Evolutionary conservation across 805 yeast species (phyloP).

Genomic region (Metschnikowia koreensis): DNA sequence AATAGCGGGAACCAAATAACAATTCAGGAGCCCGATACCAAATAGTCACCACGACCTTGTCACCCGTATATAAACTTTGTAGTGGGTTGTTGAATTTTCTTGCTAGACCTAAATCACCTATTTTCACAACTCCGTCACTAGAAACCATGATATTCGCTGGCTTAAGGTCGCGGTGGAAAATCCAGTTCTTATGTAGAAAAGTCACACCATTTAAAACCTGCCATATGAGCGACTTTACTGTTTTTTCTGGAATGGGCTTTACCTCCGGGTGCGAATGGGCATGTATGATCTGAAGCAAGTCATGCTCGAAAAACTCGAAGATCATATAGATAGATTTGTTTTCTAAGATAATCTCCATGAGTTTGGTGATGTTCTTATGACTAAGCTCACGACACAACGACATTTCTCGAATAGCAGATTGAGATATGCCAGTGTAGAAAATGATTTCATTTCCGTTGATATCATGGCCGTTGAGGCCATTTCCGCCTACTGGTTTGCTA

Average conservation of each 20-base stretch:
- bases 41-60: slow-evolving; percentile 93
- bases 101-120: slow-evolving; percentile 93
- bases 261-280: slow-evolving; percentile 89
- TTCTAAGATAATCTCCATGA: slow-evolving; percentile 82
- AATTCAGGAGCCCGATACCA: slow-evolving; percentile 97
- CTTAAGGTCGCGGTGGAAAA: slow-evolving; percentile 89
- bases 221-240: slow-evolving; percentile 84
- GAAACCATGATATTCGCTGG: slow-evolving; percentile 99
- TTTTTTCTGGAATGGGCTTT: slow-evolving; percentile 71
- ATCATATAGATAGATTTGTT: slow-evolving; percentile 91
- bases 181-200: slow-evolving; percentile 93
- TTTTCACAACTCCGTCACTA: slow-evolving; percentile 83
- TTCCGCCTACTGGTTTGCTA: slow-evolving; percentile 22
- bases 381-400: slow-evolving; percentile 84
- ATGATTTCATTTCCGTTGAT: slow-evolving; percentile 78
- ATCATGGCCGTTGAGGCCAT: slow-evolving; percentile 33
- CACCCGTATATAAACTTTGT: slow-evolving; percentile 86
- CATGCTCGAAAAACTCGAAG: slow-evolving; percentile 95
- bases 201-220: slow-evolving; percentile 91
- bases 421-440: slow-evolving; percentile 93
- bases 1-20: slow-evolving; percentile 86
- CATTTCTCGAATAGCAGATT: slow-evolving; percentile 95
- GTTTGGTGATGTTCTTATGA: slow-evolving; percentile 74
- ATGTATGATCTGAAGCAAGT: slow-evolving; percentile 88
- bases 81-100: slow-evolving; percentile 82